Evolutionary conservation across 2,329 filamentous ascomycete genomes (phyloP).

Genomic region (Penicillium expansum): DNA sequence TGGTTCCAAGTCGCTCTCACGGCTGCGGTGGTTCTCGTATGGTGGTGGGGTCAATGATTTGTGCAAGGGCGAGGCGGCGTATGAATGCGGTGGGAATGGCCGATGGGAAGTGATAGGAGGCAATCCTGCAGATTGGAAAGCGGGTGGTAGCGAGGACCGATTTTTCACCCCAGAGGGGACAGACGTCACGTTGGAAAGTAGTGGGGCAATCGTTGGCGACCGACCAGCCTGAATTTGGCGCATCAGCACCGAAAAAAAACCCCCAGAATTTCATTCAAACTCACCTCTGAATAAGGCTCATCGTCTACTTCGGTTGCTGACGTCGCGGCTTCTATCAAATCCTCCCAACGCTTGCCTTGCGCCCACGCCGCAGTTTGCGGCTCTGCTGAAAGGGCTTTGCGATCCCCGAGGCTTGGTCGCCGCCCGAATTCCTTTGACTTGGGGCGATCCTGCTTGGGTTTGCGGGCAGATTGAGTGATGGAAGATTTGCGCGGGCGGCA

Average conservation of each 20-base stretch:
- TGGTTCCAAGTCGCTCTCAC: constrained; percentile 64
- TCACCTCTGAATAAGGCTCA: constrained; percentile 76
- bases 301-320: constrained; percentile 89
- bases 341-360: constrained; percentile 90
- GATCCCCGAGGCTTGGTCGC: constrained; percentile 69
- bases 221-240: constrained; percentile 33
- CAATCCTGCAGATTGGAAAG: constrained; percentile 51
- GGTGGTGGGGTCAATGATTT: constrained; percentile 83
- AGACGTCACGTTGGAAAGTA: constrained; percentile 40
- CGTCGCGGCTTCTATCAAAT: constrained; percentile 89
- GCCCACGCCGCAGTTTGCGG: constrained; percentile 68
- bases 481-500: constrained; percentile 80
- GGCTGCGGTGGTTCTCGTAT: constrained; percentile 53
- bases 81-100: constrained; percentile 51
- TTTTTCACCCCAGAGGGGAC: constrained; percentile 45
- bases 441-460: constrained; percentile 75
- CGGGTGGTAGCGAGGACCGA: constrained; percentile 61
- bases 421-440: constrained; percentile 73
- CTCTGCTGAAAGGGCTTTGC: constrained; percentile 84
- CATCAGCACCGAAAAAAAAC: constrained; percentile 47
- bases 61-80: constrained; percentile 86
- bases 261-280: constrained; percentile 39
- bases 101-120: constrained; percentile 41
- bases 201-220: constrained; percentile 41
- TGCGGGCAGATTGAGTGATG: constrained; percentile 72